Percentiles rank a stretch among this genome's conserved stretches.
phyloP scores from a whole-genome alignment of 1,284 basidiomycete species.

The Earliella scabrosa region DNA sequence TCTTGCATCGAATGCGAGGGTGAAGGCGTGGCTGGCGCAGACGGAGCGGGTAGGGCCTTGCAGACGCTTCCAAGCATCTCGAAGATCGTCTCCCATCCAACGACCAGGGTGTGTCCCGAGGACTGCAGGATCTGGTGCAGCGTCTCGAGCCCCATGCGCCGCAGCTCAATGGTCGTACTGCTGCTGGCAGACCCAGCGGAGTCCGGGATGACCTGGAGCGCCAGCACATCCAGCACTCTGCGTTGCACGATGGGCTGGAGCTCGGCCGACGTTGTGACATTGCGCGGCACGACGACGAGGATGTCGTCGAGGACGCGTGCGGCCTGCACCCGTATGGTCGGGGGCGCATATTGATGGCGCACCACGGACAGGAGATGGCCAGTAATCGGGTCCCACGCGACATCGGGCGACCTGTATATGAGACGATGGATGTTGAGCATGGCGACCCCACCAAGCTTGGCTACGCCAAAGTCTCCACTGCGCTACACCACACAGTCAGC shows the following conservation, averaged over 20 bases:
- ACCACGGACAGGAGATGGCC: constrained; percentile 80
- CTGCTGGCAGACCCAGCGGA: constrained; percentile 43
- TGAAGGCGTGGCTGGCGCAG: constrained; percentile 40
- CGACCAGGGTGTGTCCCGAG: constrained; percentile 87
- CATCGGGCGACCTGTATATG: constrained; percentile 74
- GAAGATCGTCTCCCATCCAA: constrained; percentile 94
- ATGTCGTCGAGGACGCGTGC: constrained; percentile 86
- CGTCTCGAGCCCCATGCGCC: constrained; percentile 87
- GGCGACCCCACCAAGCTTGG: constrained; percentile 81
- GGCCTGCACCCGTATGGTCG: constrained; percentile 87
- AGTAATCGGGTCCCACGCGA: constrained; percentile 88
- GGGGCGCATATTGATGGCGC: constrained; percentile 67
- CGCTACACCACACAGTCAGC: constrained; percentile 46
- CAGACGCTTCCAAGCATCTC: constrained; percentile 88
- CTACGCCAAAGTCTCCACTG: constrained; percentile 85
- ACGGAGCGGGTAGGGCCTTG: constrained; percentile 44
- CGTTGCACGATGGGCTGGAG: constrained; percentile 76
- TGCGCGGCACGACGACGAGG: constrained; percentile 72
- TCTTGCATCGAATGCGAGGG: constrained; percentile 34
- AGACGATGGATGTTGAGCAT: constrained; percentile 86
- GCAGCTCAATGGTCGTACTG: constrained; percentile 71
- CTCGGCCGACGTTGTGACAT: constrained; percentile 63
- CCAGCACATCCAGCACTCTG: constrained; percentile 82
- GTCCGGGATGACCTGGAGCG: constrained; percentile 76
- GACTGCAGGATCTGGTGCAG: constrained; percentile 89